Base-by-base conservation (phyloP, 306 rosid species). In the Fragaria nilgerrensis region DNA sequence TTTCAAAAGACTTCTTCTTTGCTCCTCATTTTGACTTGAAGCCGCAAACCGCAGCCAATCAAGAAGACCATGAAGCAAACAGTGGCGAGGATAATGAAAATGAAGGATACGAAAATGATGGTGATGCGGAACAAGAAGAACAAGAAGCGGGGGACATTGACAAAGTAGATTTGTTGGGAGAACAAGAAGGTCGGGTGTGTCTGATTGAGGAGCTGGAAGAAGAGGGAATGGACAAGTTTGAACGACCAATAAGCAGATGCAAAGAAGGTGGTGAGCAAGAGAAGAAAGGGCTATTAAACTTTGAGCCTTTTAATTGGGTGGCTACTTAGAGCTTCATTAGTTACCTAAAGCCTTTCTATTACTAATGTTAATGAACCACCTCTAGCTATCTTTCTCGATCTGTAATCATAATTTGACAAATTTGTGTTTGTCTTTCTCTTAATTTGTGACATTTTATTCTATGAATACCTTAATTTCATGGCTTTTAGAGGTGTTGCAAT, bases 241-340 rank as follows among this genome's bases (percentile, higher is more conserved):
- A 75, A 77, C 85, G 84, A 69, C 71, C 43, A 68, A 10, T 44
- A 44, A 79, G 88, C 68, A 85, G 89, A 77, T 88, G 91, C 92
- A 91, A 87, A 56, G 90, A 84, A 44, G 88, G 89, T 50, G 84
- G 79, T 23, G 86, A 91, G 5, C 79, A 63, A 50, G 92, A 87
- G 76, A 83, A 84, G 74, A 80, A 73, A 23, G 72, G 84, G 63
- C 68, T 82, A 68, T 80, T 88, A 49, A 85, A 84, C 80, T 81
- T 89, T 85, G 88, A 85, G 47, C 68, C 84, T 16, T 75, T 76
- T 58, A 65, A 37, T 37, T 88, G 85, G 88, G 94, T 94, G 80
- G 87, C 85, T 69, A 77, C 90, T 72, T 89, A 5, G 88, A 64
- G 81, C 70, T 48, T 45, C 13, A 39, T 23, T 22, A 76, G 70